Evolutionary conservation across 2,329 filamentous ascomycete genomes (phyloP).

Genomic region (Aspergillus pseudoglaucus): DNA sequence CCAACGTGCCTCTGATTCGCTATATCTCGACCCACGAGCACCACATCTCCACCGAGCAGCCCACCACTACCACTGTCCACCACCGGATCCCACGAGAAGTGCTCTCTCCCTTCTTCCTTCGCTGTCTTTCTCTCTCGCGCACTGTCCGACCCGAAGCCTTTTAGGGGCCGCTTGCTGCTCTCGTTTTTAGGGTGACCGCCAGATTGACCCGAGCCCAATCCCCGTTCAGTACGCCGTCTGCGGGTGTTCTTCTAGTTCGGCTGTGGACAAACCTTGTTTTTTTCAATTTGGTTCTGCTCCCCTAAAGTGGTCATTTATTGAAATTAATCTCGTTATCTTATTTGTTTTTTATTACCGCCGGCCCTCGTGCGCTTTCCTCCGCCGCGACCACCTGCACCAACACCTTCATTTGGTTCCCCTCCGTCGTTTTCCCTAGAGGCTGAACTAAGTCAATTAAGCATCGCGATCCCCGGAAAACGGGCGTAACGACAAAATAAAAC

Average conservation of each 20-base stretch:
- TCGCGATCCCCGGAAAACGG: constrained; percentile 12
- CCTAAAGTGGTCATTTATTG: too few relatives aligned
- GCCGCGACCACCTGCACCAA: constrained; percentile 15
- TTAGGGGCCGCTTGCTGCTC: constrained; percentile 23
- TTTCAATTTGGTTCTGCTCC: constrained; percentile 1
- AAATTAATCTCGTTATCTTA: constrained; percentile 1
- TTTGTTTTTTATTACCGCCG: constrained; percentile 19
- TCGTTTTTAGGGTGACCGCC: constrained; percentile 20
- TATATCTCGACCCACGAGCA: constrained; percentile 11
- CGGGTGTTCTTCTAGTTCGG: too few relatives aligned
- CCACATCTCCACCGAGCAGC: constrained; percentile 13
- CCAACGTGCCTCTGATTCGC: background rate
- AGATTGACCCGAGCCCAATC: constrained; percentile 18
- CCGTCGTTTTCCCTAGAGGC: constrained; percentile 25
- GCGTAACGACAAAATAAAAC: constrained; percentile 6
- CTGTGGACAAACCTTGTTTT: constrained; percentile 5
- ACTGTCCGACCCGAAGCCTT: constrained; percentile 18
- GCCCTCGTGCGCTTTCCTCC: constrained; percentile 27
- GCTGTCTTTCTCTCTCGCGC: constrained; percentile 19
- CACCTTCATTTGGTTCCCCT: constrained; percentile 31
- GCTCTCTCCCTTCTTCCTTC: constrained; percentile 16
- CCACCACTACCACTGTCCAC: constrained; percentile 7
- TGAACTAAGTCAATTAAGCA: constrained; percentile 36
- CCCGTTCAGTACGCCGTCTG: constrained; percentile 7
- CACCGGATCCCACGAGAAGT: constrained; percentile 36